Conservation (phyloP, 371 early-diverging fungal genomes). For the Batkoa obscura region DNA sequence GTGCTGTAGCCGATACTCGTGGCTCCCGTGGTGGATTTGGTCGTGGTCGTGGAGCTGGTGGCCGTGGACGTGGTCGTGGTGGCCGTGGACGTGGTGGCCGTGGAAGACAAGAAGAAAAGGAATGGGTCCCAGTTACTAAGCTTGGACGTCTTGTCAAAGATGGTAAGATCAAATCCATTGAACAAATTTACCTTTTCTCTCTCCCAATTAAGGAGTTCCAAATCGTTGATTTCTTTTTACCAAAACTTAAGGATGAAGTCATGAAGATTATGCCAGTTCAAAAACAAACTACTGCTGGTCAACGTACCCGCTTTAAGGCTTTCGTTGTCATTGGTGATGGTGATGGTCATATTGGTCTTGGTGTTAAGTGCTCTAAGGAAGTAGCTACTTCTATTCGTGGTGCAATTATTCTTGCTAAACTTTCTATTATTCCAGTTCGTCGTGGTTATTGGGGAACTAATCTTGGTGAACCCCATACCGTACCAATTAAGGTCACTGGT, state of each 20-base stretch:
- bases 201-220: constrained; percentile 99
- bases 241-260: constrained; percentile 96
- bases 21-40: constrained; percentile 7
- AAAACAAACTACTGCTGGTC: constrained; percentile 99
- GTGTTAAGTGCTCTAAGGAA: constrained; percentile 99
- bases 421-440: constrained; percentile 94
- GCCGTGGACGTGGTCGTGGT: constrained; percentile 25
- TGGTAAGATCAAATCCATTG: constrained; percentile 69
- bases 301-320: constrained; percentile 99
- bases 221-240: constrained; percentile 94
- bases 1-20: constrained; percentile 14
- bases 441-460: constrained; percentile 98
- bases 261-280: constrained; percentile 99
- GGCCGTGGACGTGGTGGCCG: constrained; percentile 63
- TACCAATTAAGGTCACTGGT: constrained; percentile 97
- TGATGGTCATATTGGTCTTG: constrained; percentile 97
- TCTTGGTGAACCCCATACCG: constrained; percentile 97
- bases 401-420: constrained; percentile 97
- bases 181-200: constrained; percentile 95
- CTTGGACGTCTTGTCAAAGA: constrained; percentile 95
- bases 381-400: constrained; percentile 97
- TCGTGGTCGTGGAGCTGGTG: constrained; percentile 8
- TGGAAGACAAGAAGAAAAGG: constrained; percentile 76
- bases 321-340: constrained; percentile 98
- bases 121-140: constrained; percentile 92